Conservation (phyloP, 768 basidiomycete species). For the Boletus tomentosulus region DNA sequence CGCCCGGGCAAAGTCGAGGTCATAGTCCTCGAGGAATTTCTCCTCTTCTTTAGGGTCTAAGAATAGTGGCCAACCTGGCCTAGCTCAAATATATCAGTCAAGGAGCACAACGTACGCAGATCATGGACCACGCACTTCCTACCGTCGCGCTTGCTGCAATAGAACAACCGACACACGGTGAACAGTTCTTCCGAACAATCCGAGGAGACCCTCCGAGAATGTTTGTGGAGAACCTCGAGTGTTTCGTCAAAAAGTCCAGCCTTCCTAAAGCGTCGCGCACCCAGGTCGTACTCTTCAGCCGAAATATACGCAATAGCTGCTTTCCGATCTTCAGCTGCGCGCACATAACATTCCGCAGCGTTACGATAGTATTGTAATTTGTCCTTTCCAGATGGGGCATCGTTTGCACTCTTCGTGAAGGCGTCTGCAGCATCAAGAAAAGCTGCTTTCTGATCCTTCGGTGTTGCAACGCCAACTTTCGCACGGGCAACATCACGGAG, state of each 20-base stretch:
- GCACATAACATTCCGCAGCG: conserved; percentile 47
- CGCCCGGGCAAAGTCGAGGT: conserved; percentile 47
- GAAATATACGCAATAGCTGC: conserved; percentile 45
- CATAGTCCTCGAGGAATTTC: conserved; percentile 53
- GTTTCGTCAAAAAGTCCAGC: conserved; percentile 52
- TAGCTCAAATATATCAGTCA: conserved; percentile 20
- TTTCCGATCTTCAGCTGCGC: conserved; percentile 33
- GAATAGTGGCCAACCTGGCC: conserved; percentile 49
- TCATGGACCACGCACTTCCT: conserved; percentile 13
- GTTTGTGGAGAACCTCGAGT: conserved; percentile 38
- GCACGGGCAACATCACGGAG: conserved; percentile 48
- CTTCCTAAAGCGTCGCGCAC: conserved; percentile 47
- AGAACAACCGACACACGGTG: conserved; percentile 44
- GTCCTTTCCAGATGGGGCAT: conserved; percentile 25
- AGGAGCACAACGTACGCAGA: not conserved
- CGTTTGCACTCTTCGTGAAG: conserved; percentile 41
- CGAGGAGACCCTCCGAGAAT: conserved; percentile 30
- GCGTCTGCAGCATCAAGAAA: conserved; percentile 46
- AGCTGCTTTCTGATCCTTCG: conserved; percentile 29
- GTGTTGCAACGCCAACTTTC: conserved; percentile 23
- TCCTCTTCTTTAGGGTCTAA: conserved; percentile 47
- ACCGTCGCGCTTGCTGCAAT: conserved; percentile 31
- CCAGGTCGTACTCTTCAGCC: conserved; percentile 40
- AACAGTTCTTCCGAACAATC: conserved; percentile 35
- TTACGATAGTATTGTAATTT: conserved; percentile 36